phyloP scores from a whole-genome alignment of 805 yeast species.

The Alloascoidea africana region DNA sequence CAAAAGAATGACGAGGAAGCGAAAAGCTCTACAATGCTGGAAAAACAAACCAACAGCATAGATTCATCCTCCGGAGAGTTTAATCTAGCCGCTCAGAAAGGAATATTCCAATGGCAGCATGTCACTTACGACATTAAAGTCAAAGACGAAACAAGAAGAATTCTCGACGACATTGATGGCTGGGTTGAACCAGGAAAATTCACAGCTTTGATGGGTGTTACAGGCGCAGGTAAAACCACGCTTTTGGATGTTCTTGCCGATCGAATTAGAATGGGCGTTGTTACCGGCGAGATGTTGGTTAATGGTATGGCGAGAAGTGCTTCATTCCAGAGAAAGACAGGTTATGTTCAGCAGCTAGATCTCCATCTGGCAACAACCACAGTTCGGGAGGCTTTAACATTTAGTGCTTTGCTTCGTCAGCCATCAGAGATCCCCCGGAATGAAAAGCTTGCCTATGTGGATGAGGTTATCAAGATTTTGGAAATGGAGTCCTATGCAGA shows the following conservation, averaged over 20 bases:
- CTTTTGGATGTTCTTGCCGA: conserved; percentile 56
- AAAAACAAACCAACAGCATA: background rate
- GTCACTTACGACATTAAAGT: conserved; percentile 40
- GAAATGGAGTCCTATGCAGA: conserved; percentile 54
- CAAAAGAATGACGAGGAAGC: conserved; percentile 5
- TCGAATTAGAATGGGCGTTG: conserved; percentile 55
- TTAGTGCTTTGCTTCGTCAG: conserved; percentile 56
- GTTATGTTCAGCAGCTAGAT: conserved; percentile 71
- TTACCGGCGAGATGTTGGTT: conserved; percentile 52
- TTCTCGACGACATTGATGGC: conserved; percentile 40
- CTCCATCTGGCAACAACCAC: conserved; percentile 50
- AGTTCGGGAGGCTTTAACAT: conserved; percentile 56
- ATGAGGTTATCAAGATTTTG: conserved; percentile 42
- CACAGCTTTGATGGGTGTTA: conserved; percentile 72
- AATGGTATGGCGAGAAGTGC: conserved; percentile 45
- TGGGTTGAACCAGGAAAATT: conserved; percentile 71
- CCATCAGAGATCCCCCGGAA: conserved; percentile 31
- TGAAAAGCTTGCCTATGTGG: conserved; percentile 54
- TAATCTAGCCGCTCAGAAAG: conserved; percentile 19
- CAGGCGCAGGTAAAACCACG: conserved; percentile 77
- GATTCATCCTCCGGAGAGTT: conserved; percentile 7
- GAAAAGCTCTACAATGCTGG: too few relatives aligned
- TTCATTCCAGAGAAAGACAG: conserved; percentile 51
- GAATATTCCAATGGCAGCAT: conserved; percentile 47
- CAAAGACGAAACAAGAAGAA: conserved; percentile 18